These are phyloP conservation scores for Camellia granthamiana DNA, from an alignment of 148 eudicot species.

Conservation along the genomic window DNA sequence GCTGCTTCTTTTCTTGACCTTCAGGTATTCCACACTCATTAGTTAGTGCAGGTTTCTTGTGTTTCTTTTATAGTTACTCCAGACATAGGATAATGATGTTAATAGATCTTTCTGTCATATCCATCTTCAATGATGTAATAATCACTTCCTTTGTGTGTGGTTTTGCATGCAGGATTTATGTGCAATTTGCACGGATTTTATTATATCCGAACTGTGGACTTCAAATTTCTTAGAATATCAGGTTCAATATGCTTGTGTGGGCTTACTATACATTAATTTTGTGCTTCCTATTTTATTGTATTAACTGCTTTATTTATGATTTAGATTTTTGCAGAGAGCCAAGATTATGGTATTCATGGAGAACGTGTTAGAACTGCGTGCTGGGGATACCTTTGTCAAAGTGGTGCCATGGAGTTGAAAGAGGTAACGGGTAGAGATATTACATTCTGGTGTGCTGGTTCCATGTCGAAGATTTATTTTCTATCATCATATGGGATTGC, in stretches of 20 bases:
- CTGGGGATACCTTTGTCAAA: slow-evolving; percentile 99
- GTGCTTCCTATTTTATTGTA: slow-evolving; percentile 2
- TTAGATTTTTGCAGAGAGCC: slow-evolving; percentile 93
- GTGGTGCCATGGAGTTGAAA: slow-evolving; percentile 91
- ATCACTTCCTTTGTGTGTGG: background rate
- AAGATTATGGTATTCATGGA: slow-evolving; percentile 95
- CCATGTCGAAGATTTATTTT: background rate
- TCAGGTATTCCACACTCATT: slow-evolving; percentile 53
- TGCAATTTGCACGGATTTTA: slow-evolving; percentile 93
- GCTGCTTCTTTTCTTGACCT: slow-evolving; percentile 99
- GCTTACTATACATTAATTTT: slow-evolving; percentile 9
- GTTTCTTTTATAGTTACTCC: background rate
- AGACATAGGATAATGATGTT: background rate
- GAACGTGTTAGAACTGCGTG: slow-evolving; percentile 98
- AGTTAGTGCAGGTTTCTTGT: background rate
- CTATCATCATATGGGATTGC: no score
- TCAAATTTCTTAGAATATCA: slow-evolving; percentile 94
- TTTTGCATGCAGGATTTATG: slow-evolving; percentile 79
- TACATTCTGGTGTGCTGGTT: slow-evolving; percentile 6
- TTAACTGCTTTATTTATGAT: slow-evolving; percentile 3
- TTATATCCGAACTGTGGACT: slow-evolving; percentile 94
- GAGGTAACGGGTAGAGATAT: slow-evolving; percentile 49
- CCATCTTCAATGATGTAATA: background rate
- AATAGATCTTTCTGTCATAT: slow-evolving; percentile 2
- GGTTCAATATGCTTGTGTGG: slow-evolving; percentile 44